These are phyloP conservation scores for Pseudogymnoascus sp. DNA, from an alignment of 2,329 filamentous ascomycete genomes.

Conservation along the genomic window DNA sequence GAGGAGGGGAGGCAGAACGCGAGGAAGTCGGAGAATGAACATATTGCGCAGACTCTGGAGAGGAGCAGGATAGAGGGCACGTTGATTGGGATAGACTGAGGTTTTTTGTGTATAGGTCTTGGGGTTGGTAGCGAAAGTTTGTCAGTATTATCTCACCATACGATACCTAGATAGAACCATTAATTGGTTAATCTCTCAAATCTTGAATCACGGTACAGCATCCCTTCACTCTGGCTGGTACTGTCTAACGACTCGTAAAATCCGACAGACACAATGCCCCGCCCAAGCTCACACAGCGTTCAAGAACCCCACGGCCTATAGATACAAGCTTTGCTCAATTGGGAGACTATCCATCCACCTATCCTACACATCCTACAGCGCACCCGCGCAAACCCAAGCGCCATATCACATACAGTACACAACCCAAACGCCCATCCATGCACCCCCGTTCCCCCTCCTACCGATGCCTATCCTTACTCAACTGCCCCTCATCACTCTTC, in stretches of 20 bases:
- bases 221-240: not conserved
- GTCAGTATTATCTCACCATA: not conserved
- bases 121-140: not conserved
- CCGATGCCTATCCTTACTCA: conserved; percentile 30
- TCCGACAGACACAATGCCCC: not conserved
- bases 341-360: conserved; percentile 3
- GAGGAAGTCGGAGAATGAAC: conserved; percentile 51
- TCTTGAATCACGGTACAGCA: not conserved
- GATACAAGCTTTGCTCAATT: conserved; percentile 4
- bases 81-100: conserved; percentile 15
- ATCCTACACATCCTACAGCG: conserved; percentile 4
- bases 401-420: not conserved
- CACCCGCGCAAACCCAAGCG: not conserved
- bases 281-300: not conserved
- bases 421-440: not conserved
- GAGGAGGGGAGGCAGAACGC: conserved; percentile 56
- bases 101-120: not conserved
- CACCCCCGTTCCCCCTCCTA: conserved; percentile 8
- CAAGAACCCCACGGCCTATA: not conserved
- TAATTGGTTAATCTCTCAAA: not conserved
- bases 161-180: conserved; percentile 1
- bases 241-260: not conserved
- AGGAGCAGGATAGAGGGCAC: conserved; percentile 36
- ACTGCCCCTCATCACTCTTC: conserved; percentile 28
- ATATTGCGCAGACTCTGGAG: conserved; percentile 45